phyloP scores from a whole-genome alignment of 306 rosid genomes.

The Erythrophleum fordii region DNA sequence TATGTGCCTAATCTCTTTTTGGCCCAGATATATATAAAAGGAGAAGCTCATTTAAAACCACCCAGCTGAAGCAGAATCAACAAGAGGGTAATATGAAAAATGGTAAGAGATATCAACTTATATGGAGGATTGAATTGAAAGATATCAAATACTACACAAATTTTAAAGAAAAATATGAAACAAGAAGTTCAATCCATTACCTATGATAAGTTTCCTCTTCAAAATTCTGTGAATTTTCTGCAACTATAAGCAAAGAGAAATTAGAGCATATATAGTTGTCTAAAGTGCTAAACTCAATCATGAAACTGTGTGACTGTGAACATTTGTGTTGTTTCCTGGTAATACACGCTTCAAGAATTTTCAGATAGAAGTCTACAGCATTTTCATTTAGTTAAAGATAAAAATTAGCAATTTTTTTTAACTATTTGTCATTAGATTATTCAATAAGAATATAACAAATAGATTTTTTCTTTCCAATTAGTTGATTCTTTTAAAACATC shows the following conservation, averaged over 20 bases:
- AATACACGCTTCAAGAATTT: too few species aligned
- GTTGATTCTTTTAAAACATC: too few species aligned
- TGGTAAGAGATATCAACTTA: not conserved
- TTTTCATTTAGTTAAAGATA: too few species aligned
- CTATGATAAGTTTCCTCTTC: not conserved
- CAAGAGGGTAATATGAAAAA: not conserved
- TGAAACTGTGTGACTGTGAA: too few species aligned
- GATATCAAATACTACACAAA: too few species aligned
- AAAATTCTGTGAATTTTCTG: not conserved
- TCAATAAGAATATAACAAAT: too few species aligned
- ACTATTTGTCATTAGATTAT: too few species aligned
- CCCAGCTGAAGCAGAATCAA: not conserved
- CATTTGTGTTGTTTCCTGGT: too few species aligned
- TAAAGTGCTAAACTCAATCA: not conserved
- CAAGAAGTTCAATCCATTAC: not conserved
- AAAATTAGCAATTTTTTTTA: too few species aligned
- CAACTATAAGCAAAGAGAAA: not conserved
- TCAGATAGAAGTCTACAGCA: too few species aligned
- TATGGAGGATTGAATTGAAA: not conserved
- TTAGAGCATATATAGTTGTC: not conserved
- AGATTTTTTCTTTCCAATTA: too few species aligned
- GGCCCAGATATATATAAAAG: not conserved
- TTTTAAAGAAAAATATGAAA: not conserved
- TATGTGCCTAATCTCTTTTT: not conserved
- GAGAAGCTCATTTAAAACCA: not conserved